Base-by-base conservation (phyloP, 176 grass and related monocot species). In the Olyra latifolia region DNA sequence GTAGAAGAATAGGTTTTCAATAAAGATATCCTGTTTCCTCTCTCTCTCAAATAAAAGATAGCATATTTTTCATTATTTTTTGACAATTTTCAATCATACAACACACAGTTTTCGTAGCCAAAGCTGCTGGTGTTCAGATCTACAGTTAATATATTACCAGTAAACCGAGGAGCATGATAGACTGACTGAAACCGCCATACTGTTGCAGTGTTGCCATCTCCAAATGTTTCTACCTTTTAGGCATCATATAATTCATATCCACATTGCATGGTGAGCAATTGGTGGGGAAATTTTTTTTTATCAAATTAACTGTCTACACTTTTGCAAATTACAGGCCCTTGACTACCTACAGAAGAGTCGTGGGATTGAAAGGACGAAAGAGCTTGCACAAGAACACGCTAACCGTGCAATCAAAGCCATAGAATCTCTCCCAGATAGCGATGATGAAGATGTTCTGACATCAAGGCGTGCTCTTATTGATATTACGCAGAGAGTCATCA, bases 391-490 rank as follows among this genome's bases (percentile, higher is more conserved):
- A 74, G 83, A 85, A 72, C 93, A 95, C 0, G 87, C 78, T 14
- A 54, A 85, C 42, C 86, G 62, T 79, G 93, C 89, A 9, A 75
- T 91, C 71, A 87, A 92, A 82, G 93, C 93, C 57, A 92, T 95
- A 61, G 93, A 92, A 78, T 58, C 89, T 60, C 84, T 95, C 35
- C 93, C 93, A 10, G 89, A 92, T 10, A 95, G 93, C 7, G 89
- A 95, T 8, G 93, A 92, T 0, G 89, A 95, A 90, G 93, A 95
- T 87, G 87, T 95, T 72, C 53, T 91, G 60, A 86, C 73, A 20
- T 95, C 93, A 12, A 91, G 93, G 19, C 87, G 89, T 9, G 93
- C 93, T 65, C 93, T 95, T 52, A 80, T 95, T 28, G 87, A 89
- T 50, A 83, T 95, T 58, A 95, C 93, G 11, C 77, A 89, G n/a